phyloP scores from a whole-genome alignment of 768 basidiomycete species.

The Pleurotus sapidus region DNA sequence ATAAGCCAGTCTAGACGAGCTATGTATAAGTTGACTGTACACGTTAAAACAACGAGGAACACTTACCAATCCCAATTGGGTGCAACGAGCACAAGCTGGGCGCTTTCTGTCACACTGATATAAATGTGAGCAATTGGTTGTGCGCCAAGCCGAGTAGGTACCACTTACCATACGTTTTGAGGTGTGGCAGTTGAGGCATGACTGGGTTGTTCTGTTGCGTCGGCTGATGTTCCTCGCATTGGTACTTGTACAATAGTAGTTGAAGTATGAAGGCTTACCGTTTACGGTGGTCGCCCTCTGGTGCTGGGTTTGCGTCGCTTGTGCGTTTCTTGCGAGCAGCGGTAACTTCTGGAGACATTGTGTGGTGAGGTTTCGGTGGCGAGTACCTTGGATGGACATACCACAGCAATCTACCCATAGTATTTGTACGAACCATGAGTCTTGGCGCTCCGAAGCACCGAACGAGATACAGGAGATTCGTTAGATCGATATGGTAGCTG shows the following conservation, averaged over 20 bases:
- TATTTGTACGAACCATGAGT: conserved; percentile 22
- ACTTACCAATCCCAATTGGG: conserved; percentile 46
- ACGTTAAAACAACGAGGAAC: neutral
- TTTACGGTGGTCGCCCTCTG: conserved; percentile 55
- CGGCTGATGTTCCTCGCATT: conserved; percentile 31
- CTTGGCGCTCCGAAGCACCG: conserved; percentile 21
- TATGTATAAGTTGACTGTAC: neutral
- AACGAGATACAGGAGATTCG: conserved; percentile 15
- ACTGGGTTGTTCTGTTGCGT: conserved; percentile 72
- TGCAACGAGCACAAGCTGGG: conserved; percentile 48
- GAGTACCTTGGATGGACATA: conserved; percentile 11
- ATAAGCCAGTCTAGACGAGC: conserved; percentile 66
- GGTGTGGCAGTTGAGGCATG: conserved; percentile 71
- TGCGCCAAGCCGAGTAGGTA: neutral
- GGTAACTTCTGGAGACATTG: conserved; percentile 28
- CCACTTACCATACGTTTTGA: conserved; percentile 67
- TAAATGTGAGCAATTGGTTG: conserved; percentile 10
- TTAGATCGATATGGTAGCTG: conserved; percentile 17
- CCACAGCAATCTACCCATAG: conserved; percentile 8
- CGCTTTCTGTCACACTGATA: conserved; percentile 46
- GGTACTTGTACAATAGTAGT: neutral
- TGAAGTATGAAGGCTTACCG: conserved; percentile 35
- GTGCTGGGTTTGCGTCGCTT: conserved; percentile 24
- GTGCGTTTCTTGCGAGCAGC: conserved; percentile 25
- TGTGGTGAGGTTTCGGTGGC: conserved; percentile 7